phyloP scores from a whole-genome alignment of 768 basidiomycete species.

The Russula virescens region DNA sequence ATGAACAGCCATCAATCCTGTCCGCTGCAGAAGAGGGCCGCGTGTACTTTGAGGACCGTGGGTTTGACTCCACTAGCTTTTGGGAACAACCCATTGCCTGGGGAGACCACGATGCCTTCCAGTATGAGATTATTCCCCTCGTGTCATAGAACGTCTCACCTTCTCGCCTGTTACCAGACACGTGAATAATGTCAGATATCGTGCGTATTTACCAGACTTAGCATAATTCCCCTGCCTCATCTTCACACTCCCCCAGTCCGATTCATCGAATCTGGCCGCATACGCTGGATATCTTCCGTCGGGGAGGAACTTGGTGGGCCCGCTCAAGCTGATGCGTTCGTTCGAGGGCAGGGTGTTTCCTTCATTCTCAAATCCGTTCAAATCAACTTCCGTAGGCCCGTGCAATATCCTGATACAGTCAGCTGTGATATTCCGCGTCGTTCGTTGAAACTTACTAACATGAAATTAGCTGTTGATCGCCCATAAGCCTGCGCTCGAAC shows the following conservation, averaged over 20 bases:
- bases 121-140: slow-evolving; percentile 41
- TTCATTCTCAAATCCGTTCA: slow-evolving; percentile 68
- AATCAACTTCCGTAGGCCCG: slow-evolving; percentile 62
- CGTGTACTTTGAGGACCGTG: slow-evolving; percentile 39
- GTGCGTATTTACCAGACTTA: slow-evolving; percentile 35
- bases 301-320: slow-evolving; percentile 57
- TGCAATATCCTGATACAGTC: slow-evolving; percentile 73
- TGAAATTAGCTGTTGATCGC: slow-evolving; percentile 53
- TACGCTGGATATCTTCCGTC: slow-evolving; percentile 57
- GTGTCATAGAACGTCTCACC: background rate
- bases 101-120: slow-evolving; percentile 77
- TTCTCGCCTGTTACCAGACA: slow-evolving; percentile 43
- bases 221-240: background rate
- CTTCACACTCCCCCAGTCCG: slow-evolving; percentile 38
- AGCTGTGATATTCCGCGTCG: slow-evolving; percentile 1
- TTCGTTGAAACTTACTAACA: background rate
- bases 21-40: slow-evolving; percentile 36
- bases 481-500: slow-evolving; percentile 42
- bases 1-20: slow-evolving; percentile 32
- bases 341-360: slow-evolving; percentile 59
- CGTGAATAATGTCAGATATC: slow-evolving; percentile 71
- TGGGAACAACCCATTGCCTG: slow-evolving; percentile 75
- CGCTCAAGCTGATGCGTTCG: slow-evolving; percentile 48
- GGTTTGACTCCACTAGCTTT: slow-evolving; percentile 60
- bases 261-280: slow-evolving; percentile 69